A percentile compares a stretch with the other conserved stretches of the same genome.
Conservation (phyloP, 164 flowering plant genomes). For the Paratinospora sagittata region DNA sequence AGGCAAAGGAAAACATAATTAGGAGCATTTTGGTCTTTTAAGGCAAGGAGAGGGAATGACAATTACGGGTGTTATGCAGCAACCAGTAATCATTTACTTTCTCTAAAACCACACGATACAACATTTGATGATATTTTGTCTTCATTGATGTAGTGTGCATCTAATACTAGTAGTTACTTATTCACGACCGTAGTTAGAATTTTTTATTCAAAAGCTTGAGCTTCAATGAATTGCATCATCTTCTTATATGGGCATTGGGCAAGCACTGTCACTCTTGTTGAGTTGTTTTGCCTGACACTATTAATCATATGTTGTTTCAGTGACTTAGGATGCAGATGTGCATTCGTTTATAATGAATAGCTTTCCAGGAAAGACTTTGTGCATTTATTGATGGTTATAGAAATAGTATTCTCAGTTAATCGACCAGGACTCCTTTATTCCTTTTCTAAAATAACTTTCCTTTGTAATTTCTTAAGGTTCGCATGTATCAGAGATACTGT, state of each 20-base stretch:
- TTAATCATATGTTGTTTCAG: neutral
- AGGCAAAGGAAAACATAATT: too few species aligned
- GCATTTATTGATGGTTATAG: neutral
- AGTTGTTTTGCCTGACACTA: neutral
- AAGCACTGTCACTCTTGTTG: too few species aligned
- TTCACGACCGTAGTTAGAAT: neutral
- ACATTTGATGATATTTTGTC: neutral
- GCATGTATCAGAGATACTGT: slow-evolving; percentile 85
- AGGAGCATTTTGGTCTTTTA: neutral
- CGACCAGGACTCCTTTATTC: neutral
- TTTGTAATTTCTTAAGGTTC: slow-evolving; percentile 48
- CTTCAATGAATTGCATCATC: neutral
- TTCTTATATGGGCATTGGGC: neutral
- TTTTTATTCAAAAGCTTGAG: neutral
- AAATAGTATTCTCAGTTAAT: neutral
- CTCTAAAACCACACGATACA: too few species aligned
- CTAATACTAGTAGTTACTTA: too few species aligned
- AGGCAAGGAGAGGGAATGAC: neutral
- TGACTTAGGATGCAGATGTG: neutral
- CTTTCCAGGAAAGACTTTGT: neutral
- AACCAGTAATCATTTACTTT: too few species aligned
- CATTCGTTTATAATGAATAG: neutral
- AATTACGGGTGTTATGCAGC: neutral
- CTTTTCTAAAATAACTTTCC: slow-evolving; percentile 5
- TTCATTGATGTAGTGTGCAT: too few species aligned